Evolutionary conservation across 2,329 filamentous ascomycete species (phyloP).

Genomic region (Talaromyces sp.): DNA sequence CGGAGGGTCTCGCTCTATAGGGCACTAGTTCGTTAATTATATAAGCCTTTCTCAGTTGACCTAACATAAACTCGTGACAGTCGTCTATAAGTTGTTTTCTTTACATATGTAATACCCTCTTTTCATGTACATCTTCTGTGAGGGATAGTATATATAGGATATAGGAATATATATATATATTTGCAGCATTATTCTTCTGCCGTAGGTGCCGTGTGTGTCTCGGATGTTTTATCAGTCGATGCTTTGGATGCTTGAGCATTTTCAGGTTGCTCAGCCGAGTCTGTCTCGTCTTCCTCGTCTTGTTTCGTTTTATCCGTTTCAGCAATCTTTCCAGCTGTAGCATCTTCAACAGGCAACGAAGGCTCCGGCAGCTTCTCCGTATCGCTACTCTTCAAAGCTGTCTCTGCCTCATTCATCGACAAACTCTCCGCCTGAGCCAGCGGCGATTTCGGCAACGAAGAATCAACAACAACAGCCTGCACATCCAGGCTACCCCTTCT

Average conservation of each 20-base stretch:
- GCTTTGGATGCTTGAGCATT: background rate
- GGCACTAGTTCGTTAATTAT: no score
- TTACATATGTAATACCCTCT: background rate
- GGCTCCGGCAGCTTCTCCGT: background rate
- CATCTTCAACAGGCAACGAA: background rate
- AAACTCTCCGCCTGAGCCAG: background rate
- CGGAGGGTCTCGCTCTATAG: no score
- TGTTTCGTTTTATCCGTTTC: background rate
- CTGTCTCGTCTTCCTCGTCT: background rate
- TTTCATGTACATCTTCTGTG: background rate
- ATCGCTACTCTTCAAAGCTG: background rate
- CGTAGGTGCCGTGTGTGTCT: background rate
- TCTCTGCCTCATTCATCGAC: background rate
- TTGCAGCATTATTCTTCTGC: background rate
- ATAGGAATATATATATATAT: background rate
- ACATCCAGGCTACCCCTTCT: constrained; percentile 4
- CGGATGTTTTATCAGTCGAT: background rate
- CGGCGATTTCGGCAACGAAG: constrained; percentile 3
- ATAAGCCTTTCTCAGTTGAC: no score
- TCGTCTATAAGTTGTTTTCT: no score
- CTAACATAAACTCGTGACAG: no score
- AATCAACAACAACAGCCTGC: background rate
- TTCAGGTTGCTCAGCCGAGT: background rate
- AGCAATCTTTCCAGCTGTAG: background rate
- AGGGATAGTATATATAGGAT: background rate